Evolutionary conservation across 2,329 filamentous ascomycete species (phyloP), one percentile per base, ranked within the genome.

Genomic region (Lachnellula suecica): DNA sequence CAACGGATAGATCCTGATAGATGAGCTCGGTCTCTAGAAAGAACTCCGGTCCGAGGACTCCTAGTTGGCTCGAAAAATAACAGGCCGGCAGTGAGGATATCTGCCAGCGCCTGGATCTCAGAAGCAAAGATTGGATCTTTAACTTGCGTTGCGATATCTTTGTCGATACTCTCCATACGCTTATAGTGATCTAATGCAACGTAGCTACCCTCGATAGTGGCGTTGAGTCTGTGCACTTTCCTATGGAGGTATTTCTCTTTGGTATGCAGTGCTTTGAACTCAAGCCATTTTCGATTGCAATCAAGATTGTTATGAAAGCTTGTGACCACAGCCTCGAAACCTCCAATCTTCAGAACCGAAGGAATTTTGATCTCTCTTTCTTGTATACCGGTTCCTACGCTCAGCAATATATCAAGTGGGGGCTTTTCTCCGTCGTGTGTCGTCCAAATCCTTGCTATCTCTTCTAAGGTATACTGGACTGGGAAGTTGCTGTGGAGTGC

Each of bases 301-400:
- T 55, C 49, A 3, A 55, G 44, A 25, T 55, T 45, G 9, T 47
- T 55, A 22, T 52, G 44, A 25, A 55, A 54, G 15, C 27, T 48
- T 10, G 52, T 46, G 15, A 44, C 40, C 10, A 55, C 25, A 8
- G 52, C 44, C 19, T 43, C 49, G 23, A 55, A 55, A 15, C 44
- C 44, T 9, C 52, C 52, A n/a, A 55, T 41, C 15, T 44, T 55
- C 6, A 55, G 31, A 7, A 44, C 44, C n/a, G 37, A 41, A n/a
- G 49, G 52, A 45, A 47, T 44, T 3, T 44, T 25, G 13, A 40
- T 47, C 25, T 55, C 44, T 41, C 38, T 17, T 20, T 52, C 43
- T 27, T 55, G 52, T 5, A 37, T 29, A 2, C 52, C 52, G 19
- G 52, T 52, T 27, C 52, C 52, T 13, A 55, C 42, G 8, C 27